Conservation (phyloP, 805 yeast species). For the Blastobotrys mokoenaii region DNA sequence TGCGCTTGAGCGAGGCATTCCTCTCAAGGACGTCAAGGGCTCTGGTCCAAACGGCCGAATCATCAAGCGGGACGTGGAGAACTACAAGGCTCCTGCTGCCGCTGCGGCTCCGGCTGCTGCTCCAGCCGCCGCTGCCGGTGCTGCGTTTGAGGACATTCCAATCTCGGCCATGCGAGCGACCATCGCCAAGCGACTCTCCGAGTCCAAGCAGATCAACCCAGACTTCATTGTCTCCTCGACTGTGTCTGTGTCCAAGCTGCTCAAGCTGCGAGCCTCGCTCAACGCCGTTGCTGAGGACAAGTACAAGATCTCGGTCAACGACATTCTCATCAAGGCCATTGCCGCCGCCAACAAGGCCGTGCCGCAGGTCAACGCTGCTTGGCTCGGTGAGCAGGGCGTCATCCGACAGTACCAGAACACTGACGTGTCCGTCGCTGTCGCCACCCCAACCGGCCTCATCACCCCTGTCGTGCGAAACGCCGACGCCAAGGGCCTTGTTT, state of each 20-base stretch:
- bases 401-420: constrained; percentile 87
- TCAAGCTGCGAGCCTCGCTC: constrained; percentile 85
- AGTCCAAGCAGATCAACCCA: constrained; percentile 82
- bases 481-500: constrained; percentile 73
- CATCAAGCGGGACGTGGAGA: constrained; percentile 82
- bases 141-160: constrained; percentile 73
- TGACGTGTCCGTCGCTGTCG: constrained; percentile 97
- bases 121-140: constrained; percentile 42
- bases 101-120: constrained; percentile 31
- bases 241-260: constrained; percentile 78
- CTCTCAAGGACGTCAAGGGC: constrained; percentile 78
- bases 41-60: constrained; percentile 95
- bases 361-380: constrained; percentile 89
- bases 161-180: constrained; percentile 88
- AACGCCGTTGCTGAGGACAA: constrained; percentile 79
- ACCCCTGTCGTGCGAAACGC: constrained; percentile 94
- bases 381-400: constrained; percentile 82
- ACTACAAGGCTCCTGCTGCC: constrained; percentile 40
- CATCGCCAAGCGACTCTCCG: constrained; percentile 79
- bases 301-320: constrained; percentile 89
- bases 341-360: constrained; percentile 84
- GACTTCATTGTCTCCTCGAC: constrained; percentile 86
- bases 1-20: constrained; percentile 86
- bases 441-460: constrained; percentile 94
- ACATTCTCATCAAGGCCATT: constrained; percentile 87